Evolutionary conservation across 768 basidiomycete species (phyloP), one percentile per base, ranked within the genome.

Genomic region (Amanita pallidorosea): DNA sequence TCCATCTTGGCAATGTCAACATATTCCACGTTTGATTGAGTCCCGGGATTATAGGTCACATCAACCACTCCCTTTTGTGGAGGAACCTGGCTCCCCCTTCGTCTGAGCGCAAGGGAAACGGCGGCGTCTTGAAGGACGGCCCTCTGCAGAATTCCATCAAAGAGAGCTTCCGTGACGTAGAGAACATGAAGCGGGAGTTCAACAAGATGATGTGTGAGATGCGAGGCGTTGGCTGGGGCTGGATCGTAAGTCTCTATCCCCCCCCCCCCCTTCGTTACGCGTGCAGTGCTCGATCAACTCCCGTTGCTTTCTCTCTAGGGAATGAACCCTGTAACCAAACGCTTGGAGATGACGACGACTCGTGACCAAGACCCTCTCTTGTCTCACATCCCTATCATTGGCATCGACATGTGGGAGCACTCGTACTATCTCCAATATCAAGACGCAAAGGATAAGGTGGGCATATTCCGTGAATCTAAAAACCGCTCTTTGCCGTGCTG

Each of bases 51-150:
- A 60, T 65, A 85, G 84, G 87, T 11, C 91, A 89, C 70, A 87
- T 92, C 75, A 92, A 93, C 70, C 90, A 92, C 73, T 87, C 89
- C 47, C 81, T 95, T 53, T 96, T 97, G 77, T 96, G 93, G 93
- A 85, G 79, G 72, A 95, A 93, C 75, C 76, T 95, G 50, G 82
- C 91, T 4, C 87, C 88, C 1, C 61, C 79, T 25, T 64, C 71
- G 2, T 58, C 62, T 12, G 71, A 74, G 57, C 64, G 70, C 57
- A 80, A 79, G 62, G 83, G 83, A 18, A 64, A 59, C 37, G 86
- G 86, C 12, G 85, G 85, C 46, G 63, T 63, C 7, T 70, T 88
- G 59, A 68, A 67, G 36, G 72, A 75, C 3, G 87, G 87, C n/a
- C 73, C 79, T 12, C 73, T 92, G 61, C 88, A 84, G 67, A 54